phyloP scores from a whole-genome alignment of 176 grass and related monocot species.

The Bolboschoenus planiculmis region DNA sequence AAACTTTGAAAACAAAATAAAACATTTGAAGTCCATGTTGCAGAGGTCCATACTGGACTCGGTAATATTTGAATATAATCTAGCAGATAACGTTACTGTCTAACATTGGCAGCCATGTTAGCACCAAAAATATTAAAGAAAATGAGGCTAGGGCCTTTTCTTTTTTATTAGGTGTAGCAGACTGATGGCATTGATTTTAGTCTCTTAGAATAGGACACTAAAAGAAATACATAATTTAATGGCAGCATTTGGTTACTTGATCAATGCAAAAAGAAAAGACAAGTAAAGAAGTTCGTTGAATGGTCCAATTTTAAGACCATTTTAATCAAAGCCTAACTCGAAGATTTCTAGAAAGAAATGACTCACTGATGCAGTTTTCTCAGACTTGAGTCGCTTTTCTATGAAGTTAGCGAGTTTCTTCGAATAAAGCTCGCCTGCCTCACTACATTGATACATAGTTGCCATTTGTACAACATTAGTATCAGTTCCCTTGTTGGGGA shows the following conservation, averaged over 20 bases:
- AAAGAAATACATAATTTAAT: background rate
- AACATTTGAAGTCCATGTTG: background rate
- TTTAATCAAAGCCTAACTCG: background rate
- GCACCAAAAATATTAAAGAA: background rate
- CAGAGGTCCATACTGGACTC: background rate
- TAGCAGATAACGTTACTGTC: background rate
- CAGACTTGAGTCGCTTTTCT: slow-evolving; percentile 82
- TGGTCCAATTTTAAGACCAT: background rate
- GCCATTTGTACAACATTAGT: background rate
- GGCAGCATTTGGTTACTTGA: background rate
- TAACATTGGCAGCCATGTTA: background rate
- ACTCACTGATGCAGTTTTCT: slow-evolving; percentile 89
- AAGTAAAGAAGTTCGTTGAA: background rate
- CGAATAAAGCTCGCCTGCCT: slow-evolving; percentile 65
- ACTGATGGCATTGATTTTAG: background rate
- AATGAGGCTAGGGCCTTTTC: background rate
- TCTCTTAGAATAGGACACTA: background rate
- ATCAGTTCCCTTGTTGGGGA: background rate
- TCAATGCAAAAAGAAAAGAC: background rate
- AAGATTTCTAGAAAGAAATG: slow-evolving; percentile 4
- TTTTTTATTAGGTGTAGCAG: background rate
- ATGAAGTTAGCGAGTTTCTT: slow-evolving; percentile 93
- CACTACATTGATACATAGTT: slow-evolving; percentile 36
- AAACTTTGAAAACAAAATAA: background rate
- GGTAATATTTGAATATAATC: background rate